Evolutionary conservation across 257 asterid genomes (phyloP).

Genomic region (Nicotiana tomentosiformis): DNA sequence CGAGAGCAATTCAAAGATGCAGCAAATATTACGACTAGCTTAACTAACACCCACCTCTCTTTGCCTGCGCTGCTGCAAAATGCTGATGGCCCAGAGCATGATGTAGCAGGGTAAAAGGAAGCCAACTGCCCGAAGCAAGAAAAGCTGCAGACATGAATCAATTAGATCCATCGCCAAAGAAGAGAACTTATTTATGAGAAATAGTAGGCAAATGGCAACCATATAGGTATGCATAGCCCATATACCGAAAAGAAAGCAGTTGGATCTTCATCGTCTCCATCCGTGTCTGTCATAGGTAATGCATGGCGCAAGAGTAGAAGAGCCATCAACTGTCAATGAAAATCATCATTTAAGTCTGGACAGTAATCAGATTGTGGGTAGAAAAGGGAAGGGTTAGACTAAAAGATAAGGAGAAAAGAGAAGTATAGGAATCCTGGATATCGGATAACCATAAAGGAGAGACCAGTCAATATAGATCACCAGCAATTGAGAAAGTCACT

Average conservation of each 20-base stretch:
- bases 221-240: not conserved
- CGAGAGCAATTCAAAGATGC: not conserved
- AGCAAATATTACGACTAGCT: not conserved
- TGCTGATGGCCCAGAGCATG: slow-evolving; percentile 95
- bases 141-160: slow-evolving; percentile 50
- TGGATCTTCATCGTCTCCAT: slow-evolving; percentile 68
- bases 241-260: slow-evolving; percentile 82
- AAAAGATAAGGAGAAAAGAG: not conserved
- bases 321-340: slow-evolving; percentile 74
- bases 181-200: not conserved
- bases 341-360: not conserved
- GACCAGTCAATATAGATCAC: not conserved
- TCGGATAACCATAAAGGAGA: not conserved
- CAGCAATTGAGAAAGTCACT: not conserved
- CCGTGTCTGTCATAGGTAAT: slow-evolving; percentile 62
- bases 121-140: slow-evolving; percentile 90
- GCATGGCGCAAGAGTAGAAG: slow-evolving; percentile 94
- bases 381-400: not conserved
- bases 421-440: not conserved
- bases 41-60: slow-evolving; percentile 57
- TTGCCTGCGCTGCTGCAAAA: slow-evolving; percentile 88
- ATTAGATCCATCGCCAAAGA: not conserved
- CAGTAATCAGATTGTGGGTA: not conserved
- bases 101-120: slow-evolving; percentile 96
- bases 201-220: not conserved